These are phyloP conservation scores for Cubamyces lactineus DNA, from an alignment of 768 basidiomycete genomes.

Conservation along the genomic window DNA sequence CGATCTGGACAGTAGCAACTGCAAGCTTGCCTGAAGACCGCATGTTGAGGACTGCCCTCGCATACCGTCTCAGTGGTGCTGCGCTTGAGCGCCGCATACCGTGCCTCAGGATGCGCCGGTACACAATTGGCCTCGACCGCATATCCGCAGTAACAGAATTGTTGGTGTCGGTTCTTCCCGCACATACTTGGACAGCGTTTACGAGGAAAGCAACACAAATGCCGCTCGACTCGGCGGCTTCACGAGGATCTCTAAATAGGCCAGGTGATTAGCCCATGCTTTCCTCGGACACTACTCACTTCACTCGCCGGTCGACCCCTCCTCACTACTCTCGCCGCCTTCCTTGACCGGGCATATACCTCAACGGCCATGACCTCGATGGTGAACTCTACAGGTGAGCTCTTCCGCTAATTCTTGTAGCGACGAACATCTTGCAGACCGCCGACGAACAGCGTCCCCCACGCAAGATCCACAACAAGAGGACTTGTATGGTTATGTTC, in stretches of 20 bases:
- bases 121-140: not conserved
- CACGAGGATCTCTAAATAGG: not conserved
- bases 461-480: not conserved
- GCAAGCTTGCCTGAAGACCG: not conserved
- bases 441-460: not conserved
- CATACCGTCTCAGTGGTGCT: not conserved
- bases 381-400: slow-evolving; percentile 9
- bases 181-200: slow-evolving; percentile 9
- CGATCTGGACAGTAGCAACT: not conserved
- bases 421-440: not conserved
- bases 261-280: not conserved
- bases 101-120: not conserved
- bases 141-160: slow-evolving; percentile 5
- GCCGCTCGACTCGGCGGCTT: slow-evolving; percentile 16
- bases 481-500: slow-evolving; percentile 19
- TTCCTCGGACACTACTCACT: slow-evolving; percentile 8
- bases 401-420: not conserved
- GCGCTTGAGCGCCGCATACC: not conserved
- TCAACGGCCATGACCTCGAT: not conserved
- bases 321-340: not conserved
- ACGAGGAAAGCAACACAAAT: not conserved
- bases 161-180: not conserved
- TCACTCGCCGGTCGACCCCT: slow-evolving; percentile 11
- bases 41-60: not conserved
- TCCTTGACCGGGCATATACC: not conserved